Base-by-base conservation (phyloP, 768 basidiomycete genomes). In the Phylloporus scabripes region DNA sequence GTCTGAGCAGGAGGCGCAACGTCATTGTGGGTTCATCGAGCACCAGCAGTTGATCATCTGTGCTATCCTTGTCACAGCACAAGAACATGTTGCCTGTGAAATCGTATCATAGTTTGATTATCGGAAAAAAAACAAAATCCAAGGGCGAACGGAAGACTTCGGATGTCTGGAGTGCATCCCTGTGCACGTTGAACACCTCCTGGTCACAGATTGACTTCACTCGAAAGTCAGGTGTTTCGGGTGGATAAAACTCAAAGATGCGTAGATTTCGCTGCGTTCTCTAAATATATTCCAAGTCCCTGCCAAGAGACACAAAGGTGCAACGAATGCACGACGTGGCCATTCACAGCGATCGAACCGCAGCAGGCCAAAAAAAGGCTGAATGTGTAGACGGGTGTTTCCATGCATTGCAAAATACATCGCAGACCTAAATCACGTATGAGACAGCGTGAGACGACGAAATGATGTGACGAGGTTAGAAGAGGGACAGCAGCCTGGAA, bases 81-180 rank as follows among this genome's bases (percentile, higher is more conserved):
- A 71, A 66, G 61, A 87, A 86, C 85, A 87, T 87, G 59, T 83
- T 75, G 23, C 74, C 85, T 86, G 61, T 45, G 39, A 51, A 28
- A 45, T 24, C 29, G 49, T 20, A 37, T 17, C 21, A 29, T 12
- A 41, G 40, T 64, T n/a, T 23, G 15, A 17, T 12, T 33, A 28
- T 39, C 29, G 38, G 45, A 46, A 39, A 37, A 28, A 36, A 26
- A n/a, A n/a, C n/a, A 56, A 43, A 31, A 38, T 37, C 42, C 5
- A 20, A 24, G 45, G 29, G 67, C 81, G 49, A 65, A 85, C 85
- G 69, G 56, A 87, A 87, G 50, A 85, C 76, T 57, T 80, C 74
- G 58, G 83, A 85, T 45, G 67, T 72, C 41, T 65, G 63, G 51
- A 87, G 67, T 18, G 75, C 74, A 32, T 67, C 57, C 36, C 76